These are phyloP conservation scores for Ophiostoma australiae DNA, from an alignment of 2,329 filamentous ascomycete genomes.

Conservation along the genomic window DNA sequence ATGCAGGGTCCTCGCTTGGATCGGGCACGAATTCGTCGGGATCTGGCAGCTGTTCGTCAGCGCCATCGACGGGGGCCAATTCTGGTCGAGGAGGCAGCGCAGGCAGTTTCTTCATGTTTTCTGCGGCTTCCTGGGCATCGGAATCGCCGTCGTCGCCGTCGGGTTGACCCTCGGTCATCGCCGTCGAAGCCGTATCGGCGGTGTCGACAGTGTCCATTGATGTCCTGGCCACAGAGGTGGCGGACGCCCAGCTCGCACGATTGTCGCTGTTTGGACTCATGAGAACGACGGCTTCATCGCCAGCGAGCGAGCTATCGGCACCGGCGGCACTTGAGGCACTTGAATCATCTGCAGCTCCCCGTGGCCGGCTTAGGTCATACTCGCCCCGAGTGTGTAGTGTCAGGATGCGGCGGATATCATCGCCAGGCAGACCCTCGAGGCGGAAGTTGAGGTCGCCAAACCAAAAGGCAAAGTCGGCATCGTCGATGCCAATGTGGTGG, in stretches of 20 bases:
- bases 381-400: slow-evolving; percentile 77
- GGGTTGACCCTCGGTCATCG: slow-evolving; percentile 32
- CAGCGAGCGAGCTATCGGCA: slow-evolving; percentile 35
- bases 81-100: slow-evolving; percentile 26
- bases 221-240: slow-evolving; percentile 29
- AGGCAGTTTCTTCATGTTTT: slow-evolving; percentile 33
- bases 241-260: slow-evolving; percentile 25
- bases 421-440: slow-evolving; percentile 78
- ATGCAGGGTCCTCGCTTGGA: slow-evolving; percentile 71
- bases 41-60: slow-evolving; percentile 43
- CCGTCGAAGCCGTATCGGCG: slow-evolving; percentile 32
- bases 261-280: slow-evolving; percentile 36
- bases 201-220: slow-evolving; percentile 27
- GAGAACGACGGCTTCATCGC: slow-evolving; percentile 49
- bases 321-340: slow-evolving; percentile 23
- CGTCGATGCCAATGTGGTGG: slow-evolving; percentile 58
- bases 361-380: slow-evolving; percentile 53
- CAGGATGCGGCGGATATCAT: slow-evolving; percentile 80
- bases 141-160: not conserved
- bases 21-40: slow-evolving; percentile 64
- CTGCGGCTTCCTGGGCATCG: not conserved
- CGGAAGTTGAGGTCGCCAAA: slow-evolving; percentile 95
- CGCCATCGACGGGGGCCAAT: not conserved
- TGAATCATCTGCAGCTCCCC: slow-evolving; percentile 22
- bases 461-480: slow-evolving; percentile 94